These are phyloP conservation scores for Suillus hirtellus DNA, from an alignment of 768 basidiomycete genomes.

Conservation along the genomic window DNA sequence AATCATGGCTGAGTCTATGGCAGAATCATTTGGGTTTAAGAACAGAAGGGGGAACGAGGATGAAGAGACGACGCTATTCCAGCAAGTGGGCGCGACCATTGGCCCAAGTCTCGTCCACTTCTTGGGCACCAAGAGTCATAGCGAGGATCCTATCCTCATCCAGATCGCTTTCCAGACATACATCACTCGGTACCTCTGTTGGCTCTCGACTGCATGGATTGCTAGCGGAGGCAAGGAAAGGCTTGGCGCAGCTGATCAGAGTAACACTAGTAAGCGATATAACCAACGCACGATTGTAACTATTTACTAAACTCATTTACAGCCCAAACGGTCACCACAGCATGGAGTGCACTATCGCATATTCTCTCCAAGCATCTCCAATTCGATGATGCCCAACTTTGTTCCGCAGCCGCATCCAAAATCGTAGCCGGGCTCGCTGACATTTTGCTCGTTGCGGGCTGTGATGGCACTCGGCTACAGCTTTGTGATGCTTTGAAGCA, in stretches of 20 bases:
- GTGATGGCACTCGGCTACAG: conserved; percentile 20
- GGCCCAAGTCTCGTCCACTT: conserved; percentile 28
- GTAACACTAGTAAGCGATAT: not conserved
- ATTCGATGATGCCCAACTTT: conserved; percentile 24
- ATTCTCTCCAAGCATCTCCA: conserved; percentile 25
- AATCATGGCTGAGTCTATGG: conserved; percentile 47
- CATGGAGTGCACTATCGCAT: conserved; percentile 46
- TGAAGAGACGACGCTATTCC: conserved; percentile 21
- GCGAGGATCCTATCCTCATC: conserved; percentile 36
- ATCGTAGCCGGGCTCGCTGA: conserved; percentile 29
- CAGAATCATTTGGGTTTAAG: conserved; percentile 40
- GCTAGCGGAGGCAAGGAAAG: conserved; percentile 33
- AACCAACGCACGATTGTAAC: not conserved
- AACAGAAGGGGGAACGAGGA: conserved; percentile 16
- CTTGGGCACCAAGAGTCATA: conserved; percentile 29
- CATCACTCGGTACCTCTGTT: conserved; percentile 27
- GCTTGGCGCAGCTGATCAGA: conserved; percentile 34
- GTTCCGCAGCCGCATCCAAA: conserved; percentile 24
- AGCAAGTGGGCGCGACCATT: conserved; percentile 21
- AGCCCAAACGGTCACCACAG: conserved; percentile 45
- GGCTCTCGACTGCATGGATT: conserved; percentile 31
- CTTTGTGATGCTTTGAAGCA: conserved; percentile 41
- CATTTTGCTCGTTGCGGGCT: conserved; percentile 31
- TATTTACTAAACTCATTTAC: not conserved
- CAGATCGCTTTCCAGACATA: conserved; percentile 39